These are phyloP conservation scores for Pseudoscleropodium purum DNA, from an alignment of 225 moss, liverwort and hornwort species.

Conservation along the genomic window DNA sequence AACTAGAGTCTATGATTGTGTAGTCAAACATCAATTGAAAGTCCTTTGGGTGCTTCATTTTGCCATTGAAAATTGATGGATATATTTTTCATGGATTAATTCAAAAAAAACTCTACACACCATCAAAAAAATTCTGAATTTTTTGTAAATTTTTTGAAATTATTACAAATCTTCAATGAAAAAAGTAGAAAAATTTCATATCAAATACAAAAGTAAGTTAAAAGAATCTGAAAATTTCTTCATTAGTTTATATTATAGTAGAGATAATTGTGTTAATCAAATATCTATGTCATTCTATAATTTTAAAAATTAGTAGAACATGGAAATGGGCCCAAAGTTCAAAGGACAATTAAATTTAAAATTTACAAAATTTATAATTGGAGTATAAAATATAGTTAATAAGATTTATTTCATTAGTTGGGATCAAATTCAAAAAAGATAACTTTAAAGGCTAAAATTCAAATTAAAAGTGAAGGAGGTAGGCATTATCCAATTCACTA, in stretches of 20 bases:
- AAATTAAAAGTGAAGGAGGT: not conserved
- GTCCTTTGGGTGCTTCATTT: not conserved
- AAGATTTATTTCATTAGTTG: no score
- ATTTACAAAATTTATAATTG: not conserved
- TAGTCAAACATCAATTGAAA: not conserved
- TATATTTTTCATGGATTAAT: no score
- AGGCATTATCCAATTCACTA: not conserved
- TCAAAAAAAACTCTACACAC: rapidly evolving
- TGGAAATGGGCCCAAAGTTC: not conserved
- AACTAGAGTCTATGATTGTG: not conserved
- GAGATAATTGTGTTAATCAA: not conserved
- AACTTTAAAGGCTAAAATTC: not conserved
- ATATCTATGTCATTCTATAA: not conserved
- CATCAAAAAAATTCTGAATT: not conserved
- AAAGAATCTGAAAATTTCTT: rapidly evolving
- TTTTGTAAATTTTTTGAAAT: not conserved
- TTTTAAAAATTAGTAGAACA: no score
- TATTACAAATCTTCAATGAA: not conserved
- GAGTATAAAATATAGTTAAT: not conserved
- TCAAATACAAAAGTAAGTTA: not conserved
- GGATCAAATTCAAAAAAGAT: not conserved
- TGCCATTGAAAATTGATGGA: not conserved
- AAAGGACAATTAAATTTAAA: not conserved
- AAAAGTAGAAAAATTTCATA: not conserved
- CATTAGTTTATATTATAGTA: no score